These are phyloP conservation scores for Polytrichum commune DNA, from an alignment of 225 moss, liverwort and hornwort species.

Conservation along the genomic window DNA sequence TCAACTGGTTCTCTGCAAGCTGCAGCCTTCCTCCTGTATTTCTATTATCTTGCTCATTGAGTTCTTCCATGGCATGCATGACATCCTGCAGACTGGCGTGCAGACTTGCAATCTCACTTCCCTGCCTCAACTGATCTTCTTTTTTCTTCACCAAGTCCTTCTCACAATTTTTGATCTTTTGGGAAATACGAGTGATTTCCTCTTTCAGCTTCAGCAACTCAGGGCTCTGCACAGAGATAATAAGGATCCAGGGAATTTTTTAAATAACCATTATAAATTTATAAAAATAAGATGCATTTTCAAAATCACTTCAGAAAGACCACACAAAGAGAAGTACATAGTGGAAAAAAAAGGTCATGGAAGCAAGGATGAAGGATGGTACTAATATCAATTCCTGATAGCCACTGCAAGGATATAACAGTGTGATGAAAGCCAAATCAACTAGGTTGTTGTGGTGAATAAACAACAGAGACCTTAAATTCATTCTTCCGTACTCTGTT, in stretches of 20 bases:
- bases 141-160: slow-evolving; percentile 93
- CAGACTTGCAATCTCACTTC: slow-evolving; percentile 80
- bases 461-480: no score
- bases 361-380: no score
- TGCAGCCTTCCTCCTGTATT: slow-evolving; percentile 83
- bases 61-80: slow-evolving; percentile 69
- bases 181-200: slow-evolving; percentile 80
- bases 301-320: no score
- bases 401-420: no score
- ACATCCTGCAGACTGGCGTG: slow-evolving; percentile 78
- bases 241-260: not conserved
- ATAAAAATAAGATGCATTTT: no score
- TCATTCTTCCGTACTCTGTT: no score
- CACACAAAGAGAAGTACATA: no score
- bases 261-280: no score
- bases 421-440: no score
- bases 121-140: slow-evolving; percentile 89
- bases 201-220: slow-evolving; percentile 92
- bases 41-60: slow-evolving; percentile 76
- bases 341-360: no score
- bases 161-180: slow-evolving; percentile 82
- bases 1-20: slow-evolving; percentile 83
- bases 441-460: no score
- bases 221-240: slow-evolving; percentile 53
- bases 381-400: no score